phyloP scores from a whole-genome alignment of 139 green algal genomes.

The Chlorella sp. region DNA sequence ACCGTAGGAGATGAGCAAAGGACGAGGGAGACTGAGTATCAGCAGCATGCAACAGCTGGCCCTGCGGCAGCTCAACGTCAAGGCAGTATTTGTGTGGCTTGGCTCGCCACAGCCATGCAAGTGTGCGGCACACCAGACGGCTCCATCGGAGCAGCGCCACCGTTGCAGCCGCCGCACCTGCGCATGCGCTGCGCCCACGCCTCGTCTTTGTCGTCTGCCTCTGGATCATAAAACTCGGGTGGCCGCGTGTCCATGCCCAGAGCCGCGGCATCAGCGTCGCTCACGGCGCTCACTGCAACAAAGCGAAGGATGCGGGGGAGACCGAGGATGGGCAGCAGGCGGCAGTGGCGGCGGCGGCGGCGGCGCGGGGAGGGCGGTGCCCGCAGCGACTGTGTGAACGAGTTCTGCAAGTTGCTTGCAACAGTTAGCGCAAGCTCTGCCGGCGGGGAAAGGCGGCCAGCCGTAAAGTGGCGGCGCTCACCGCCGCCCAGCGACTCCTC shows the following conservation, averaged over 20 bases:
- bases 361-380: not conserved
- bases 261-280: not conserved
- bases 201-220: conserved; percentile 58
- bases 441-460: not conserved
- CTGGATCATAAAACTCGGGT: conserved; percentile 61
- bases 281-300: conserved; percentile 10
- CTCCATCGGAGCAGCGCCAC: not conserved
- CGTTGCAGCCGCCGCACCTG: conserved; percentile 6
- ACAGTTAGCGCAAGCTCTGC: not conserved
- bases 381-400: not conserved
- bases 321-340: not conserved
- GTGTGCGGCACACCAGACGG: too few relatives aligned
- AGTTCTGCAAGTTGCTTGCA: too few relatives aligned
- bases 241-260: conserved; percentile 25
- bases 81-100: too few relatives aligned
- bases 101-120: too few relatives aligned
- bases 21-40: too few relatives aligned
- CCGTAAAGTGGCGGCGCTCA: not conserved
- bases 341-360: not conserved
- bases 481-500: not conserved
- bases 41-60: too few relatives aligned
- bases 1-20: not conserved
- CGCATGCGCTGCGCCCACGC: conserved; percentile 48
- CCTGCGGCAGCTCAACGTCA: too few relatives aligned
- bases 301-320: too few relatives aligned